These are phyloP conservation scores for Alternaria sp. DNA, from an alignment of 2,329 filamentous ascomycete genomes.

Conservation along the genomic window DNA sequence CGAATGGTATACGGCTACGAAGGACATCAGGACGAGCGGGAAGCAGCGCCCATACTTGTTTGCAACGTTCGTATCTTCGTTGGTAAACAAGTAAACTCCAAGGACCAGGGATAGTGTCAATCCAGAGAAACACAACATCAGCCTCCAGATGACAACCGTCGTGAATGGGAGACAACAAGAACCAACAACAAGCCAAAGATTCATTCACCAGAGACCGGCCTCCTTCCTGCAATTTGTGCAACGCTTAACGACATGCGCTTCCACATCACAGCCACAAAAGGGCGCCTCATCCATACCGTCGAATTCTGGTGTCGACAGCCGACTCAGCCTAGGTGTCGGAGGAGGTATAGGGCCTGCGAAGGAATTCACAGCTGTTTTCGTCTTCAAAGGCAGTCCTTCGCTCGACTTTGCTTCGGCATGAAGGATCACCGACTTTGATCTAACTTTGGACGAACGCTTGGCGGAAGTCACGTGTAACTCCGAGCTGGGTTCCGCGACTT, in stretches of 20 bases:
- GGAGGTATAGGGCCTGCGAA: conserved; percentile 32
- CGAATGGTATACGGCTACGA: neutral
- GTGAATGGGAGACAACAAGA: too few relatives aligned
- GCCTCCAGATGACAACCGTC: neutral
- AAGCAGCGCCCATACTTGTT: neutral
- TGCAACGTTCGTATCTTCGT: neutral
- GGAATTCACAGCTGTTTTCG: neutral
- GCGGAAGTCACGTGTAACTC: conserved; percentile 22
- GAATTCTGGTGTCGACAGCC: conserved; percentile 49
- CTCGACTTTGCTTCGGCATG: conserved; percentile 13
- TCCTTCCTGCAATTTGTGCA: conserved; percentile 30
- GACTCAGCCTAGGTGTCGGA: conserved; percentile 39
- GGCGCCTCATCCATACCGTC: conserved; percentile 33
- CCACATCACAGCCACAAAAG: conserved; percentile 47
- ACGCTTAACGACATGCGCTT: conserved; percentile 20
- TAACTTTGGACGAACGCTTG: conserved; percentile 14
- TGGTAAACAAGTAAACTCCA: neutral
- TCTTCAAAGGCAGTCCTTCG: neutral
- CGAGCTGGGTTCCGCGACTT: neutral
- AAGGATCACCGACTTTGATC: conserved; percentile 29
- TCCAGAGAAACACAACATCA: neutral
- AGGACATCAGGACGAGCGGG: too few relatives aligned
- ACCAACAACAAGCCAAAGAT: neutral
- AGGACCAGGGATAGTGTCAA: neutral
- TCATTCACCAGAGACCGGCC: neutral